phyloP scores from a whole-genome alignment of 1,284 basidiomycete genomes.

The Trichosporon ovoides region DNA sequence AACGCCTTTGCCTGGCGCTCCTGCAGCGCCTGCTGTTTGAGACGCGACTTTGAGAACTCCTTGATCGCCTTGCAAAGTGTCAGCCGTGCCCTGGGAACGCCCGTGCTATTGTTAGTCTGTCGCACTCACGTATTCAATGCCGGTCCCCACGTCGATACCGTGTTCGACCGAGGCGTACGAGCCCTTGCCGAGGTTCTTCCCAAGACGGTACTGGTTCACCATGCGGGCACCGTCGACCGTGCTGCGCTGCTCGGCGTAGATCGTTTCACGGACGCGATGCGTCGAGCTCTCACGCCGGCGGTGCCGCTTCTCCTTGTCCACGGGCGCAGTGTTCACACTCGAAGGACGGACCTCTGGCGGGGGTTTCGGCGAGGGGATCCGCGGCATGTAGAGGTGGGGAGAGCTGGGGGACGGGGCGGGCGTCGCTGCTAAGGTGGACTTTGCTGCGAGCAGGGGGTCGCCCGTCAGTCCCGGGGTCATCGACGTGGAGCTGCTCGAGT shows the following conservation, averaged over 20 bases:
- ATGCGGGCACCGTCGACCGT: conserved; percentile 42
- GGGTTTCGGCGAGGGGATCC: conserved; percentile 9
- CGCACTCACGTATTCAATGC: conserved; percentile 45
- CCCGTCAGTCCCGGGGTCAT: neutral
- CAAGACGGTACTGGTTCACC: conserved; percentile 49
- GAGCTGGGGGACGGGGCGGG: conserved; percentile 7
- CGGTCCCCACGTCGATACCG: conserved; percentile 46
- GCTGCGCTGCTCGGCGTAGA: conserved; percentile 36
- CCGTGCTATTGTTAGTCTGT: too few relatives aligned
- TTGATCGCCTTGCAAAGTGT: conserved; percentile 46
- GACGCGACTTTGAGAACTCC: conserved; percentile 49
- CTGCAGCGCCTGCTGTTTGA: conserved; percentile 39
- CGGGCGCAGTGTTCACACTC: neutral
- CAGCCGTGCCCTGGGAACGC: neutral
- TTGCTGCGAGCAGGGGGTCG: neutral
- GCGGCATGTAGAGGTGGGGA: conserved; percentile 6
- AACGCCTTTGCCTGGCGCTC: conserved; percentile 26
- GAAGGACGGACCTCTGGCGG: neutral
- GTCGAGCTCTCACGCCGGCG: conserved; percentile 35
- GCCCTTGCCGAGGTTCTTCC: conserved; percentile 45
- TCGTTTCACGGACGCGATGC: conserved; percentile 46
- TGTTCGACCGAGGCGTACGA: conserved; percentile 48
- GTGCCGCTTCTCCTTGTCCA: conserved; percentile 13
- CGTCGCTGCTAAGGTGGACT: conserved; percentile 7
- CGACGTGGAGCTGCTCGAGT: conserved; percentile 4